Evolutionary conservation across 1,284 basidiomycete genomes (phyloP).

Genomic region (Microbotryum saponariae): DNA sequence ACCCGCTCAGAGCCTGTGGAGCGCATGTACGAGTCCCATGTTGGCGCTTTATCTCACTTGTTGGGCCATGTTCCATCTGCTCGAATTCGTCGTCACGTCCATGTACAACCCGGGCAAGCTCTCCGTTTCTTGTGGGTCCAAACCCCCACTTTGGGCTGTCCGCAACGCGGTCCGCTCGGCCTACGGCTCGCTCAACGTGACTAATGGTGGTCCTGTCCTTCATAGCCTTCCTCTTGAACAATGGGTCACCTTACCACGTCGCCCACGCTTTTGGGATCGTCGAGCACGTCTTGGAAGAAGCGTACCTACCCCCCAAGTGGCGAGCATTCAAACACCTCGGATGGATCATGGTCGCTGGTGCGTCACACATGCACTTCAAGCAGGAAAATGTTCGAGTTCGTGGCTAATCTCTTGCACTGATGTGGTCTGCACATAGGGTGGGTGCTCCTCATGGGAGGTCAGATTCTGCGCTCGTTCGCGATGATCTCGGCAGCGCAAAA

Average conservation of each 20-base stretch:
- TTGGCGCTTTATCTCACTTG: constrained; percentile 71
- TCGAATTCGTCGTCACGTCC: constrained; percentile 89
- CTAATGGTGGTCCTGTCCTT: not conserved
- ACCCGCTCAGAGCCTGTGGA: constrained; percentile 4
- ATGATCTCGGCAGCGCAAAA: constrained; percentile 93
- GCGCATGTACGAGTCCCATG: constrained; percentile 51
- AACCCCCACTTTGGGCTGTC: not conserved
- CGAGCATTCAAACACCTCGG: constrained; percentile 30
- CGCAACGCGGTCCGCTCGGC: no score
- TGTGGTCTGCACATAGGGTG: constrained; percentile 49
- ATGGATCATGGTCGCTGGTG: constrained; percentile 26
- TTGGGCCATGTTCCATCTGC: constrained; percentile 83
- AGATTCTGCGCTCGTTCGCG: constrained; percentile 71
- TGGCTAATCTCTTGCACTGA: not conserved
- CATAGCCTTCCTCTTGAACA: constrained; percentile 86
- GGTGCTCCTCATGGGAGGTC: constrained; percentile 58
- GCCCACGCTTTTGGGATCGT: constrained; percentile 70
- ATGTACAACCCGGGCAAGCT: constrained; percentile 91
- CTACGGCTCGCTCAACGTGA: no score
- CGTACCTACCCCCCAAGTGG: constrained; percentile 23
- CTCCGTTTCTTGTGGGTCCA: constrained; percentile 75
- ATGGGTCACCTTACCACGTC: constrained; percentile 74
- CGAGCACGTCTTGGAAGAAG: constrained; percentile 63
- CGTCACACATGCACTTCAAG: not conserved
- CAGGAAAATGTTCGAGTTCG: not conserved